phyloP scores from a whole-genome alignment of 1,284 basidiomycete genomes.

The Schizophyllum commune region DNA sequence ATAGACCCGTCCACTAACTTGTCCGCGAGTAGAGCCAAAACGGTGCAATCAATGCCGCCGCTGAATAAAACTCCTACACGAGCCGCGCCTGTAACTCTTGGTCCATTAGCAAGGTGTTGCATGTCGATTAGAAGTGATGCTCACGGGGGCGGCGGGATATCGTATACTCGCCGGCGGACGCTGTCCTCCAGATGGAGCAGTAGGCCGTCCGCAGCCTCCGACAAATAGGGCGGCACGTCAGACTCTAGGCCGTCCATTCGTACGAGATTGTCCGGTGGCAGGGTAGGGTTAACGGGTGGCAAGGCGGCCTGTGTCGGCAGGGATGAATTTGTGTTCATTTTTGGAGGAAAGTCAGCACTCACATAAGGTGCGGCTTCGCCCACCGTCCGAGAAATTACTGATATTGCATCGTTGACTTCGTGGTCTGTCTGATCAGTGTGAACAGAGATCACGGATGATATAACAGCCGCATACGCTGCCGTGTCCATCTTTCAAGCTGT shows the following conservation, averaged over 20 bases:
- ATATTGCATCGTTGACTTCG: not conserved
- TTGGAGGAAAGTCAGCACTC: not conserved
- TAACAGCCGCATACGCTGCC: not conserved
- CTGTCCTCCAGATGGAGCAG: conserved; percentile 49
- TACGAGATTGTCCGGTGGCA: conserved; percentile 39
- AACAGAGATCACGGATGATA: not conserved
- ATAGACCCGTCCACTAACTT: conserved; percentile 31
- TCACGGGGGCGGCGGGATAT: conserved; percentile 41
- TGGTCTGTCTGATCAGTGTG: not conserved
- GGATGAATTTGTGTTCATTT: too few relatives aligned
- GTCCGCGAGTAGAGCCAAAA: conserved; percentile 76
- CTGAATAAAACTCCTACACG: conserved; percentile 89
- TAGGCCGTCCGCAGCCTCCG: conserved; percentile 40
- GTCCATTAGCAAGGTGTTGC: conserved; percentile 3
- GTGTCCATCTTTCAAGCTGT: conserved; percentile 1
- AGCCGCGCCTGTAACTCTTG: conserved; percentile 29
- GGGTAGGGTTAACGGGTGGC: conserved; percentile 34
- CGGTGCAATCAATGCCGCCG: conserved; percentile 91
- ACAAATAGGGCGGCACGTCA: conserved; percentile 36
- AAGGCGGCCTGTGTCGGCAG: not conserved
- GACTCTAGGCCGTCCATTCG: conserved; percentile 28
- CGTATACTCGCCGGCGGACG: conserved; percentile 50
- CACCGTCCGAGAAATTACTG: not conserved
- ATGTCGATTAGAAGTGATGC: conserved; percentile 13
- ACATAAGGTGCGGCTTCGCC: not conserved